Evolutionary conservation across 129 eudicot species (phyloP).

Genomic region (Tagetes erecta): DNA sequence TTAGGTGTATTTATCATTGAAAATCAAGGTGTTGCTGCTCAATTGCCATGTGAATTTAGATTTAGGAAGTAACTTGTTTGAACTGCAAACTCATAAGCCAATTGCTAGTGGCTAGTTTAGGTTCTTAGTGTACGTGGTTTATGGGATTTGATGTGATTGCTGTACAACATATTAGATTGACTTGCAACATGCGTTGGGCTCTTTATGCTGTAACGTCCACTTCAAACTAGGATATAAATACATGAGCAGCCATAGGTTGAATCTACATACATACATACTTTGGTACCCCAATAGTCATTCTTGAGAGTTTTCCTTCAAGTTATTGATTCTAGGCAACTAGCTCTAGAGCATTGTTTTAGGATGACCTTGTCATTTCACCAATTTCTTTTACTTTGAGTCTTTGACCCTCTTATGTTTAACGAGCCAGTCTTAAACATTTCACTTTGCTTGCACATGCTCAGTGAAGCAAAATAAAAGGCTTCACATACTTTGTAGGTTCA

Average conservation of each 20-base stretch:
- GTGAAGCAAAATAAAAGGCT: neutral
- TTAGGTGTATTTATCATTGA: no score
- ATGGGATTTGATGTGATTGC: neutral
- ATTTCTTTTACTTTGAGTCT: neutral
- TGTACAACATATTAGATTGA: neutral
- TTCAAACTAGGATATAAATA: neutral
- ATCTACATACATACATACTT: neutral
- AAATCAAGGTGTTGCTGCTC: no score
- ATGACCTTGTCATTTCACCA: neutral
- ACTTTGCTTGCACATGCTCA: neutral
- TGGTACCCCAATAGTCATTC: no score
- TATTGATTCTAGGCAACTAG: neutral
- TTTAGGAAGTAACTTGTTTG: neutral
- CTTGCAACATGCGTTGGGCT: neutral
- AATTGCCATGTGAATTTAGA: slow-evolving; percentile 1
- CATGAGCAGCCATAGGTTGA: slow-evolving; percentile 6
- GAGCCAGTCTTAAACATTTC: neutral
- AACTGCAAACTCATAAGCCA: no score
- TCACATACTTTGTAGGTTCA: neutral
- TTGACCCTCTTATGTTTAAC: neutral
- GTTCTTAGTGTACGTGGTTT: neutral
- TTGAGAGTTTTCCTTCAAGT: neutral
- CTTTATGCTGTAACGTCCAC: neutral
- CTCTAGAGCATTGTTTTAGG: neutral
- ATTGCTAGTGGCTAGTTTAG: no score